Base-by-base conservation (phyloP, 768 basidiomycete genomes). In the Clitopilus hobsonii region DNA sequence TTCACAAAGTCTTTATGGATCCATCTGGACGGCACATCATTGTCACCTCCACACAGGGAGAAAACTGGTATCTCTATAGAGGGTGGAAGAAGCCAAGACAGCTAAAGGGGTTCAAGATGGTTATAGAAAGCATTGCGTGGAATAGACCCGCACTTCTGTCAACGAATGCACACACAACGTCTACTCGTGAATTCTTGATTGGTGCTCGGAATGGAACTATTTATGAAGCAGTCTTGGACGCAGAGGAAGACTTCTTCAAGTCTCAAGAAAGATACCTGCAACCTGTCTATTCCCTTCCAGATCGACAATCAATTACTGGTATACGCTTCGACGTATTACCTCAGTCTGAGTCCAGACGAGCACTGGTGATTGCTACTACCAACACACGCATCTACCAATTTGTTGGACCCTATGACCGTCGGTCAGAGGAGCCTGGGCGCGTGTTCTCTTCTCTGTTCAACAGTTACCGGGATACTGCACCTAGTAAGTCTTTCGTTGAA, bases 101-200 rank as follows among this genome's bases (percentile, higher is more conserved):
- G 41, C 74, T 98, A 52, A 88, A 91, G 64, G 73, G 77, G 6
- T 88, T 94, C 70, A 88, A 91, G 67, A 86, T 92, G 76, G 79
- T 91, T 63, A 88, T 98, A 60, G 91, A 95, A 68, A 88, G 91
- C 58, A 76, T 98, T 36, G 91, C 91, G 0, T 98, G 96, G 96
- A 94, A 93, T 63, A 88, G 83, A 69, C 65, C 82, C 52, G 79
- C 81, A 50, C 65, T 87, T 47, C 71, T 88, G 32, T 80, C 87
- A 6, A 23, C 41, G 18, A 78, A 86, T 0, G 74, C 85, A 10
- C 78, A 87, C 66, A 76, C 84, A 18, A 87, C 85, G 0, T 89
- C 91, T 5, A 93, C 89, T 3, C 74, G 87, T 54, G 88, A 96
- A 73, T 82, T 97, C 60, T 74, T 98, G 11, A 84, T 99, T 56